A percentile compares a stretch with the other conserved stretches of the same genome.
Conservation (phyloP, 371 early-diverging fungal genomes). For the Mortierella sp. region DNA sequence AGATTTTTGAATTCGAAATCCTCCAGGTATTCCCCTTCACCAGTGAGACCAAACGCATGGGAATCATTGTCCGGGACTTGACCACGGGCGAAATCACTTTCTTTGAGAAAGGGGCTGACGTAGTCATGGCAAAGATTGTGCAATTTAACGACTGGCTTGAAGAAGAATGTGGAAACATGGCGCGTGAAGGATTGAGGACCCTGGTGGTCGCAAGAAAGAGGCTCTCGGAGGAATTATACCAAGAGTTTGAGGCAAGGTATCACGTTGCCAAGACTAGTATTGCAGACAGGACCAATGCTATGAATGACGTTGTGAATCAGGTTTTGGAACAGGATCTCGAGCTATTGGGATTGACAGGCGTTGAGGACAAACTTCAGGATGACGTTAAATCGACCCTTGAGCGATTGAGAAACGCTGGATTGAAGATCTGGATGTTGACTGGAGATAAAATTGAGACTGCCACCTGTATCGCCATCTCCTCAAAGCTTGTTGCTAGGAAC, state of each 20-base stretch:
- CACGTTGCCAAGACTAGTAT: conserved; percentile 82
- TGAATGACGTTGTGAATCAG: conserved; percentile 77
- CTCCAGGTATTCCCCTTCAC: conserved; percentile 98
- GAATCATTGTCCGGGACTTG: conserved; percentile 90
- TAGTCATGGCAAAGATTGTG: conserved; percentile 94
- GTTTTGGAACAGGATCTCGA: conserved; percentile 91
- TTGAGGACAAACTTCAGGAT: conserved; percentile 99
- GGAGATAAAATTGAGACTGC: conserved; percentile 99
- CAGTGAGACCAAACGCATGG: conserved; percentile 99
- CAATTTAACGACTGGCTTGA: conserved; percentile 98
- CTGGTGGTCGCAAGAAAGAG: conserved; percentile 94
- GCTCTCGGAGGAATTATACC: conserved; percentile 81
- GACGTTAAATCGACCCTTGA: conserved; percentile 95
- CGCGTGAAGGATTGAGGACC: conserved; percentile 98
- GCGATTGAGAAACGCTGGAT: conserved; percentile 94
- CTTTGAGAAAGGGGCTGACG: conserved; percentile 98
- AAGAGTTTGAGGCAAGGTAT: conserved; percentile 76
- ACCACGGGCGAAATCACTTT: conserved; percentile 82
- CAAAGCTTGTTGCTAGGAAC: conserved; percentile 91
- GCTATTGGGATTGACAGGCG: conserved; percentile 98
- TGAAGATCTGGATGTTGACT: conserved; percentile 99
- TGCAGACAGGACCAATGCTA: conserved; percentile 76
- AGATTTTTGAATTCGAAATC: conserved; percentile 78
- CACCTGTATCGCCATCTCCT: conserved; percentile 96
- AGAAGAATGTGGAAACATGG: conserved; percentile 99